Base-by-base conservation (phyloP, 495 filamentous ascomycete species). In the Penicillium turbatum region DNA sequence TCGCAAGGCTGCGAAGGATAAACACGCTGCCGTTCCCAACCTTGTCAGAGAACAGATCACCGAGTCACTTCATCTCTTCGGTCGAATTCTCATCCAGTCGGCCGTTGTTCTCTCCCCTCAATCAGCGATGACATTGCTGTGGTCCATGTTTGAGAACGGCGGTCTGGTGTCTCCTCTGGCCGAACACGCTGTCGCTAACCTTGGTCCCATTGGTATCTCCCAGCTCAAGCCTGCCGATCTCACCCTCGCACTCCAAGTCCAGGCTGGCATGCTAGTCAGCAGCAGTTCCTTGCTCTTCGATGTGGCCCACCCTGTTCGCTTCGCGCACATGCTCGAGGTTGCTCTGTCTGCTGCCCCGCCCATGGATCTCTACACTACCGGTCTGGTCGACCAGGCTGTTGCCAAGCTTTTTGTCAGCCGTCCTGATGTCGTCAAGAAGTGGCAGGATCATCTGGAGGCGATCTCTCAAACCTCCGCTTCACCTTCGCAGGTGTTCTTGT, bases 31-130 rank as follows among this genome's bases (percentile, higher is more conserved):
- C 54, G 53, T 55, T 41, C 26, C 57, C 46, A 44, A 75, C 42
- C 59, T 57, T 27, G 64, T 85, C 44, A 70, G 79, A 27, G 90
- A 92, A 57, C 85, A 91, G 69, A 86, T 96, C 43, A 92, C 95
- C 59, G 92, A 97, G 65, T 88, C 84, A 15, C 76, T 88, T 48
- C 86, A 92, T 59, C 86, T 95, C 59, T 82, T 96, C 46, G 81
- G 78, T 42, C 72, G 70, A 11, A 74, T 82, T 53, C 68, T 86
- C 47, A 66, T 74, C 35, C 74, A 74, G 61, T 72, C 71, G 41
- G 70, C 65, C 37, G 67, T 74, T 44, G 56, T 76, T n/a, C 67
- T 80, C 38, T 76, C 81, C 6, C 65, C 81, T 21, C 68, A 75
- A 46, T 78, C 81, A 35, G 78, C 70, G 56, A 80, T 85, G 75